phyloP scores from a whole-genome alignment of 1,139 yeast genomes.

The Tardiomyces digboiensis region DNA sequence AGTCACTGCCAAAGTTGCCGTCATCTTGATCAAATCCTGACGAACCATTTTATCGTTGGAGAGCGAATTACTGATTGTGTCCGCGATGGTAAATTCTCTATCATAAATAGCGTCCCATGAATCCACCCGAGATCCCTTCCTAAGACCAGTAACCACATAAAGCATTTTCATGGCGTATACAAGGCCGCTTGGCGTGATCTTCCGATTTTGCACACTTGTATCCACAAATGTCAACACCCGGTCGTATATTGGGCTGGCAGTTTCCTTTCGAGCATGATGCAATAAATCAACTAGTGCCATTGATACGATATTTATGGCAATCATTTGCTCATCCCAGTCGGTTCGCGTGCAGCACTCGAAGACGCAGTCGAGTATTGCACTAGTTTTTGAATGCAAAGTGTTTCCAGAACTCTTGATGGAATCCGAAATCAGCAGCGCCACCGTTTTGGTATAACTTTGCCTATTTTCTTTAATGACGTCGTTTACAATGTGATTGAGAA shows the following conservation, averaged over 20 bases:
- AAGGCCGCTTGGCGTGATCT: too few species aligned
- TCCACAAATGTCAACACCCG: slow-evolving; percentile 14
- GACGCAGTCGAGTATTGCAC: slow-evolving; percentile 33
- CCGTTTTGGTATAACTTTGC: slow-evolving; percentile 42
- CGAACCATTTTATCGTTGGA: not conserved
- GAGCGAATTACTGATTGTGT: not conserved
- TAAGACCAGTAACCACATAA: slow-evolving; percentile 24
- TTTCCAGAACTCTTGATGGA: slow-evolving; percentile 66
- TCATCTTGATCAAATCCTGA: not conserved
- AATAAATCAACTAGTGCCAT: slow-evolving; percentile 34
- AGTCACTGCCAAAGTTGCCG: not conserved
- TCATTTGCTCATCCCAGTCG: slow-evolving; percentile 21
- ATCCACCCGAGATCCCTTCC: slow-evolving; percentile 30
- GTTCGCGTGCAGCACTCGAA: slow-evolving; percentile 6
- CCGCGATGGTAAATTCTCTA: slow-evolving; percentile 3
- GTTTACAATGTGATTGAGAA: slow-evolving; percentile 44
- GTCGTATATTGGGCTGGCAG: slow-evolving; percentile 36
- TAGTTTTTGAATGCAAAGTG: slow-evolving; percentile 64
- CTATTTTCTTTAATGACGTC: slow-evolving; percentile 34
- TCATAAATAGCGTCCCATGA: slow-evolving; percentile 23
- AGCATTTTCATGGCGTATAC: slow-evolving; percentile 12
- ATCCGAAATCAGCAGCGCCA: slow-evolving; percentile 58
- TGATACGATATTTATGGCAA: not conserved
- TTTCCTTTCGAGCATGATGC: slow-evolving; percentile 49
- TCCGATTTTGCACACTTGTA: slow-evolving; percentile 40